A percentile compares a stretch with the other conserved stretches of the same genome.
phyloP scores from a whole-genome alignment of 2,329 filamentous ascomycete species.

The Ophiostoma perfectum region DNA sequence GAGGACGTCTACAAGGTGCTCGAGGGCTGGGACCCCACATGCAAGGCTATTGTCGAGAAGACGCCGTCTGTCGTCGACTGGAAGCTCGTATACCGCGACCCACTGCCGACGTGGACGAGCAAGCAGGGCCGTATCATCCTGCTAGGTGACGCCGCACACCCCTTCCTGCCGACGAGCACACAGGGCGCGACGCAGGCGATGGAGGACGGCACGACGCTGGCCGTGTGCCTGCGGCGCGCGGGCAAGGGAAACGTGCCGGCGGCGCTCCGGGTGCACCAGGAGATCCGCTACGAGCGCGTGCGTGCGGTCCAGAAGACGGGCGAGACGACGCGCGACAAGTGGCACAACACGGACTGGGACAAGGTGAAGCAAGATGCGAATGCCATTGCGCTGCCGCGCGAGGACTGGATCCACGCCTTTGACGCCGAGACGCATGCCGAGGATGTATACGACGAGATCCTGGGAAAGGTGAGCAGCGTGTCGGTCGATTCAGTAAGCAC shows the following conservation, averaged over 20 bases:
- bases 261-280: conserved; percentile 41
- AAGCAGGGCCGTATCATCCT: conserved; percentile 40
- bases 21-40: conserved; percentile 48
- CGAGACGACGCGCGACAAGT: conserved; percentile 46
- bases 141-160: conserved; percentile 47
- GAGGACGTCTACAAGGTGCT: conserved; percentile 48
- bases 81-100: conserved; percentile 48
- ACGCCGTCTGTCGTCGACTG: conserved; percentile 45
- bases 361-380: conserved; percentile 44
- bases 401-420: conserved; percentile 44
- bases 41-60: conserved; percentile 44
- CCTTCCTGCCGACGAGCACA: conserved; percentile 44
- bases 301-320: conserved; percentile 46
- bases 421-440: conserved; percentile 46
- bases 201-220: conserved; percentile 46
- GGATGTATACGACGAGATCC: conserved; percentile 35
- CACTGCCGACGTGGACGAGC: conserved; percentile 46
- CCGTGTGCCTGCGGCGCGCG: conserved; percentile 39
- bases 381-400: conserved; percentile 44
- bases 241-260: conserved; percentile 36
- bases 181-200: conserved; percentile 48
- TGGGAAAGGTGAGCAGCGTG: conserved; percentile 29
- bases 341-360: conserved; percentile 51
- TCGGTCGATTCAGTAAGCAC: background rate
- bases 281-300: conserved; percentile 41